Percentiles rank a stretch among this genome's conserved stretches.
phyloP scores from a whole-genome alignment of 495 filamentous ascomycete species.

The Collariella sp. region DNA sequence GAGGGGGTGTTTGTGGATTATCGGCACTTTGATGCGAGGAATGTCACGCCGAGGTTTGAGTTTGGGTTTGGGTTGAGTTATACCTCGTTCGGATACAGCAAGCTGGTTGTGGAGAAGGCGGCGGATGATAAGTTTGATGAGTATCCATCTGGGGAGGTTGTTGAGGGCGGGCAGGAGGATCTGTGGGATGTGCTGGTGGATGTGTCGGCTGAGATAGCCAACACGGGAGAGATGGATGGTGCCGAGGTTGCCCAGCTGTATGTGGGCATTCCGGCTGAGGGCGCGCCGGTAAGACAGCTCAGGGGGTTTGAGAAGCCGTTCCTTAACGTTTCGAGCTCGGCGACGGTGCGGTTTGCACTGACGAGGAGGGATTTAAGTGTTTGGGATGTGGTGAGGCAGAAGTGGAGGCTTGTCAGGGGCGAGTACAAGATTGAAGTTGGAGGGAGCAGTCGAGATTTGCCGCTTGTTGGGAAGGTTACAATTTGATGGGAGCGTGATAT shows the following conservation, averaged over 20 bases:
- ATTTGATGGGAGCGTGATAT: constrained; percentile 8
- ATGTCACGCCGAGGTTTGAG: constrained; percentile 57
- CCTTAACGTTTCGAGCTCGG: constrained; percentile 35
- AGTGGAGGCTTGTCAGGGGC: constrained; percentile 48
- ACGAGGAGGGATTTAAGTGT: constrained; percentile 57
- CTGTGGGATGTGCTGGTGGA: constrained; percentile 51
- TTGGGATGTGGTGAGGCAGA: constrained; percentile 54
- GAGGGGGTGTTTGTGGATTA: constrained; percentile 63
- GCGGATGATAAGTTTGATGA: constrained; percentile 20
- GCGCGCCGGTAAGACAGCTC: constrained; percentile 46
- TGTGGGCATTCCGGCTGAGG: constrained; percentile 42
- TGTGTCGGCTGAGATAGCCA: constrained; percentile 45
- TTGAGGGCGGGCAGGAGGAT: constrained; percentile 49
- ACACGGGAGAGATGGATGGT: constrained; percentile 45
- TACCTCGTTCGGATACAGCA: constrained; percentile 33
- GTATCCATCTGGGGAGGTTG: constrained; percentile 34
- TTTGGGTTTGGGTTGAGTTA: constrained; percentile 51
- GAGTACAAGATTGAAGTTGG: constrained; percentile 47
- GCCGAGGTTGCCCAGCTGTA: constrained; percentile 59
- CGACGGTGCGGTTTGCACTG: constrained; percentile 45
- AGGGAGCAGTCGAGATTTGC: constrained; percentile 57
- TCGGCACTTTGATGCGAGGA: constrained; percentile 53
- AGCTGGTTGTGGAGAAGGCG: constrained; percentile 25
- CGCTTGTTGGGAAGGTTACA: constrained; percentile 36
- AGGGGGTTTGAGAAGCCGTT: constrained; percentile 58